These are phyloP conservation scores for Phaffomyces thermotolerans DNA, from an alignment of 805 yeast species.

Conservation along the genomic window DNA sequence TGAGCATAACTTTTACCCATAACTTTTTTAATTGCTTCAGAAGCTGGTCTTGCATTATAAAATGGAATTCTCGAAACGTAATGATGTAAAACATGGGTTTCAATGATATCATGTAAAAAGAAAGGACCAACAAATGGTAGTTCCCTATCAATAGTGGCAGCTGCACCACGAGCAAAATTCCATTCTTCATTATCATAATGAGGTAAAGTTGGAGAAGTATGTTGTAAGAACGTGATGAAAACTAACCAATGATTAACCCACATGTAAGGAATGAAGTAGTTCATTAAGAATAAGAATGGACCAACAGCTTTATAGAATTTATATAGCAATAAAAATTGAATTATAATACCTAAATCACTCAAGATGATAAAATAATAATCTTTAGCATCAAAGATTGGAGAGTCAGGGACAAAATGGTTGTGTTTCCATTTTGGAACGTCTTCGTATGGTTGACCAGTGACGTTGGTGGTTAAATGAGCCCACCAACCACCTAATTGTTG, in stretches of 20 bases:
- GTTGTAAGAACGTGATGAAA: constrained; percentile 79
- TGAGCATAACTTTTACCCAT: constrained; percentile 76
- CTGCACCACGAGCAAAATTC: constrained; percentile 87
- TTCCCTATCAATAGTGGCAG: constrained; percentile 80
- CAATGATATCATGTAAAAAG: constrained; percentile 83
- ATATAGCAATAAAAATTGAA: constrained; percentile 46
- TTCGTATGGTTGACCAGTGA: constrained; percentile 64
- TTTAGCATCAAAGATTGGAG: constrained; percentile 67
- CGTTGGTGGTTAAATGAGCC: constrained; percentile 57
- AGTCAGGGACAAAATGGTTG: constrained; percentile 65
- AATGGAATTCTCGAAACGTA: constrained; percentile 79
- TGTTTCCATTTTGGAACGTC: constrained; percentile 40
- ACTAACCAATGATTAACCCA: constrained; percentile 89
- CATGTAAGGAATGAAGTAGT: constrained; percentile 72
- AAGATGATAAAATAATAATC: constrained; percentile 67
- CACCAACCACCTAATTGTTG: constrained; percentile 82
- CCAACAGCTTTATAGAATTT: constrained; percentile 59
- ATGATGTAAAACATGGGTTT: constrained; percentile 86
- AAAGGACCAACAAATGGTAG: constrained; percentile 73
- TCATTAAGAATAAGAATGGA: constrained; percentile 49
- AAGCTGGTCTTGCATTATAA: constrained; percentile 76
- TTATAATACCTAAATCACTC: constrained; percentile 64
- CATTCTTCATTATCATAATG: constrained; percentile 71
- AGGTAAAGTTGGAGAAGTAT: constrained; percentile 72
- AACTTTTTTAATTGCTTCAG: constrained; percentile 71